Evolutionary conservation across 2,329 filamentous ascomycete genomes (phyloP), one percentile per base, ranked within the genome.

Genomic region (Chrysoporthe deuterocubensis): DNA sequence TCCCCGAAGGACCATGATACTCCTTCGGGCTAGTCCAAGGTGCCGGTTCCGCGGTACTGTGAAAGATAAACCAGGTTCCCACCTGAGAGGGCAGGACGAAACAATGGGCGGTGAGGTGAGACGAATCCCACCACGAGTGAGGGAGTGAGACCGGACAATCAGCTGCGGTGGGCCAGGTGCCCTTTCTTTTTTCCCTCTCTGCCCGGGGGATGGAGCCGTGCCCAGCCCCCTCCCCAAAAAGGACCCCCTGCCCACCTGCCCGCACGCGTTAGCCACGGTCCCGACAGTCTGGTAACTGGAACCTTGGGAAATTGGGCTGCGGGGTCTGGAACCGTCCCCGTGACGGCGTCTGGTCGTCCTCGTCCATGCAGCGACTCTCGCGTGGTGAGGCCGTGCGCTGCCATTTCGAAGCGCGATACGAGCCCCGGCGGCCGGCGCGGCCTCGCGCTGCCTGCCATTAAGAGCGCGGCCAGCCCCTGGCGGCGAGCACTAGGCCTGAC

Each of bases 241-340:
- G 11, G 58, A 40, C 13, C 13, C 64, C 65, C 61, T 59, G 56
- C 13, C 42, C 37, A 43, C 44, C 42, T 62, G 56, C 61, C 48
- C 13, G 54, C 37, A 44, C 57, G 64, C 54, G 64, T 64, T 61
- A 64, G 46, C 46, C 37, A 57, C 58, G 56, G 48, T 40, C 67
- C 67, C 68, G 68, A 65, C 65, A 67, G 62, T 64, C 60, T 65
- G 68, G 67, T 50, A 65, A 65, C 56, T 11, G 59, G 48, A 52
- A 34, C 16, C 32, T 43, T 66, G 64, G 56, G 61, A 69, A 57
- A 67, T 69, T 67, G 42, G 62, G 40, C 42, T 67, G 68, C 40
- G 62, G 64, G 56, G 57, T 54, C 58, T 44, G 40, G 62, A 46
- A 42, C 37, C 57, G 57, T 56, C 40, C 21, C 37, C 64, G 60